phyloP scores from a whole-genome alignment of 2,329 filamentous ascomycete genomes.

The Aspergillus alliaceus region DNA sequence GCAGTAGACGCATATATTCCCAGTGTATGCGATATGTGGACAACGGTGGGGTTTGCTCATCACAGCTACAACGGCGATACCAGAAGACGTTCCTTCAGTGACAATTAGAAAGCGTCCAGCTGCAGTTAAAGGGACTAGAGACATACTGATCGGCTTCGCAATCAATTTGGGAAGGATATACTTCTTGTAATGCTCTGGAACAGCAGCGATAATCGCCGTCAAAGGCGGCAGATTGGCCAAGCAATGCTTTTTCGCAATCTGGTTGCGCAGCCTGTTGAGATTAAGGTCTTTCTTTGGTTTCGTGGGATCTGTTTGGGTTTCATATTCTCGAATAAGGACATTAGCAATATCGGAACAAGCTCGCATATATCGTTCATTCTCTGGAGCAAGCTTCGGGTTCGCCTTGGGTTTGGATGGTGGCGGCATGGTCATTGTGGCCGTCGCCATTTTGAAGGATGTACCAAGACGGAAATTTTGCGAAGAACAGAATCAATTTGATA shows the following conservation, averaged over 20 bases:
- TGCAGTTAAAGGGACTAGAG: background rate
- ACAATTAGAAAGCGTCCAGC: background rate
- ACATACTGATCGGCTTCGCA: constrained; percentile 87
- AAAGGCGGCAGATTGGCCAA: constrained; percentile 84
- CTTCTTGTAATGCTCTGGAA: constrained; percentile 99
- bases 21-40: constrained; percentile 96
- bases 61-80: constrained; percentile 96
- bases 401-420: constrained; percentile 61
- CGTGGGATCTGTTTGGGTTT: constrained; percentile 71
- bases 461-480: too few species aligned
- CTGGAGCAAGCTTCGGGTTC: constrained; percentile 75
- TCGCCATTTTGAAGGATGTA: constrained; percentile 58
- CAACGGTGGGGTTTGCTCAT: constrained; percentile 99
- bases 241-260: constrained; percentile 89
- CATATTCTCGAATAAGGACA: constrained; percentile 90
- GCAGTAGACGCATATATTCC: constrained; percentile 98
- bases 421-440: constrained; percentile 59
- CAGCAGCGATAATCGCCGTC: constrained; percentile 94
- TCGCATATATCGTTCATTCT: constrained; percentile 91
- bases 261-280: constrained; percentile 81
- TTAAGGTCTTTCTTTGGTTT: constrained; percentile 84
- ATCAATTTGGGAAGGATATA: constrained; percentile 96
- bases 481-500: background rate
- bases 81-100: constrained; percentile 78
- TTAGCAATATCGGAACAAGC: constrained; percentile 96